Conservation (phyloP, 78 protist species). For the Dictyostelium brefeldianum region DNA sequence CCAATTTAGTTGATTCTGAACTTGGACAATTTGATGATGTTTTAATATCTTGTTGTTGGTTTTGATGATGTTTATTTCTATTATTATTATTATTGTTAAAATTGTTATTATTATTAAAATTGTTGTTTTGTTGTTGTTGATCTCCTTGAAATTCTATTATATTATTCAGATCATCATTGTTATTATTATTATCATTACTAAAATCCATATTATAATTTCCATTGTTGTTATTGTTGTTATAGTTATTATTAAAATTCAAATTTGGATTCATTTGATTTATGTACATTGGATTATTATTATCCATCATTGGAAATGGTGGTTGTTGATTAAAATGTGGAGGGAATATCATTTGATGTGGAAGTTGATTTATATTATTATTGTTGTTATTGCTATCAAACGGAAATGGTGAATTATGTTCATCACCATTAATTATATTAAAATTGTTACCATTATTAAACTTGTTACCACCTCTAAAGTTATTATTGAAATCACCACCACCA, state of each 20-base stretch:
- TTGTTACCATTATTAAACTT: neutral
- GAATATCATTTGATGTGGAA: neutral
- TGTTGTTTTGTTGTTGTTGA: neutral
- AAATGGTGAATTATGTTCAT: neutral
- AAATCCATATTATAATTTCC: neutral
- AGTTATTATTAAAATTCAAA: neutral
- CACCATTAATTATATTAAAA: neutral
- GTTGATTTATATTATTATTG: neutral
- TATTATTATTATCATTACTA: neutral
- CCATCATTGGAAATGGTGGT: neutral
- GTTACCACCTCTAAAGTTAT: neutral
- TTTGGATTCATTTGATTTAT: slow-evolving; percentile 16
- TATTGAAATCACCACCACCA: neutral
- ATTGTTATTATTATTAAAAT: neutral
- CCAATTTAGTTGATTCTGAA: slow-evolving; percentile 33
- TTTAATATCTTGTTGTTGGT: neutral
- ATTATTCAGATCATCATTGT: neutral
- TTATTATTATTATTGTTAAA: neutral
- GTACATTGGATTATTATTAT: slow-evolving; percentile 3
- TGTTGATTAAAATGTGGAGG: neutral
- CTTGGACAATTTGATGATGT: slow-evolving; percentile 57
- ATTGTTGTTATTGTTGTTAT: neutral
- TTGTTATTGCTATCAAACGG: slow-evolving; percentile 1
- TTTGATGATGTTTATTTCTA: neutral
- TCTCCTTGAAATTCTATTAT: neutral